phyloP scores from a whole-genome alignment of 495 filamentous ascomycete genomes.

The Cryomyces minteri region DNA sequence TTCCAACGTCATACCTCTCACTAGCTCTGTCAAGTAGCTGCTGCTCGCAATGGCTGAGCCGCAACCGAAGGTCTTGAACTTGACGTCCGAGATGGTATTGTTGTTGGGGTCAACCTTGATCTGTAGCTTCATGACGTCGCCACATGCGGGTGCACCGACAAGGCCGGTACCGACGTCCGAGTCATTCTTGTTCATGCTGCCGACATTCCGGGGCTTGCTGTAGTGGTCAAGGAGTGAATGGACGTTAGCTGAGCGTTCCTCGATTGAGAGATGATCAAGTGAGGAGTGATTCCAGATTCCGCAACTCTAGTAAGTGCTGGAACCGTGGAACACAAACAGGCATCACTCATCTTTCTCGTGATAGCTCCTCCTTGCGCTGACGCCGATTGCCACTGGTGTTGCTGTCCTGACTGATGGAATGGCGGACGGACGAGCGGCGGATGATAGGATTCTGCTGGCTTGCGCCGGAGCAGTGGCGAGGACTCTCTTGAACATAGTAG shows the following conservation, averaged over 20 bases:
- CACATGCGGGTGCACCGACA: slow-evolving; percentile 80
- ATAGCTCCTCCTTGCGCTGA: slow-evolving; percentile 29
- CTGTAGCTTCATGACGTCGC: slow-evolving; percentile 98
- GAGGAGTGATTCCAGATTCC: not conserved
- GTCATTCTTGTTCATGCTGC: slow-evolving; percentile 74
- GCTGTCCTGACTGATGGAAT: slow-evolving; percentile 19
- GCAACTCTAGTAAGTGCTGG: not conserved
- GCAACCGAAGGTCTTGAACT: slow-evolving; percentile 98
- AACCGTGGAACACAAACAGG: slow-evolving; percentile 2
- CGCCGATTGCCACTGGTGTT: slow-evolving; percentile 11
- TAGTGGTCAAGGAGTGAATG: slow-evolving; percentile 74
- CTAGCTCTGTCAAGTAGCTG: slow-evolving; percentile 80
- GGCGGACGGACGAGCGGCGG: slow-evolving; percentile 27
- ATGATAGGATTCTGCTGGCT: slow-evolving; percentile 26
- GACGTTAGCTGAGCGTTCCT: slow-evolving; percentile 17
- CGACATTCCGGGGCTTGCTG: slow-evolving; percentile 81
- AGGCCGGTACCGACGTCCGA: slow-evolving; percentile 88
- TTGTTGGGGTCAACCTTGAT: slow-evolving; percentile 85
- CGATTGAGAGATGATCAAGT: slow-evolving; percentile 5
- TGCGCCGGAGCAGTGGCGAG: slow-evolving; percentile 29
- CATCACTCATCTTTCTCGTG: slow-evolving; percentile 42
- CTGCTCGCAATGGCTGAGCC: slow-evolving; percentile 85
- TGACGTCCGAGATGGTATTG: slow-evolving; percentile 83
- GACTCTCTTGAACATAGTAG: slow-evolving; percentile 34
- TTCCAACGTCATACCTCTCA: slow-evolving; percentile 90